A percentile compares a stretch with the other conserved stretches of the same genome.
Conservation (phyloP, 768 basidiomycete species). For the Xerocomellus chrysenteron region DNA sequence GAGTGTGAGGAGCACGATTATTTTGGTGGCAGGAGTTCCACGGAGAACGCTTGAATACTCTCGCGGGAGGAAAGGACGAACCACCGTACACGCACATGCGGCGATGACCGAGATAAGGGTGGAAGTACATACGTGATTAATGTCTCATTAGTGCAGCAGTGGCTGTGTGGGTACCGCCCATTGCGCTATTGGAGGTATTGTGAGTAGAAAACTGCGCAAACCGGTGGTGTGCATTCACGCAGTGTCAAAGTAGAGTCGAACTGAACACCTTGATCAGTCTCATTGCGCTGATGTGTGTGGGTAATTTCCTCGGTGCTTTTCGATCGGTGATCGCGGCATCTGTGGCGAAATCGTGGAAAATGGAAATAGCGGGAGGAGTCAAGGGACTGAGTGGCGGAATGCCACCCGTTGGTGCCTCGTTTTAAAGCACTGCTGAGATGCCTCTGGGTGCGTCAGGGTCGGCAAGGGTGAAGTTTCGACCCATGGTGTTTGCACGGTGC, state of each 20-base stretch:
- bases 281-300: conserved; percentile 1
- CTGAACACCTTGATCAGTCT: not conserved
- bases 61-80: conserved; percentile 20
- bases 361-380: not conserved
- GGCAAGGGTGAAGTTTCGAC: not conserved
- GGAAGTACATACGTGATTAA: not conserved
- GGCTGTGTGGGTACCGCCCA: conserved; percentile 13
- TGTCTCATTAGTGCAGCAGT: not conserved
- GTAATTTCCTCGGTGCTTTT: conserved; percentile 18
- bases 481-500: not conserved
- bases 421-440: not conserved
- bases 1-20: not conserved
- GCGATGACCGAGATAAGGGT: conserved; percentile 25
- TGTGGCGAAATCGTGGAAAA: conserved; percentile 15
- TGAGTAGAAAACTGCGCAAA: conserved; percentile 3
- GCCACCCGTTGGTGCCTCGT: no score
- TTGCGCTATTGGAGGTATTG: not conserved
- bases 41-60: not conserved
- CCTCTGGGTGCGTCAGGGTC: conserved; percentile 5
- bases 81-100: not conserved
- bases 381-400: no score
- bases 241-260: not conserved
- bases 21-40: not conserved
- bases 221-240: not conserved
- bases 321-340: conserved; percentile 15